Percentiles rank a stretch among this genome's conserved stretches.
Evolutionary conservation across 2,329 filamentous ascomycete genomes (phyloP).

Genomic region (Fusarium torreyae): DNA sequence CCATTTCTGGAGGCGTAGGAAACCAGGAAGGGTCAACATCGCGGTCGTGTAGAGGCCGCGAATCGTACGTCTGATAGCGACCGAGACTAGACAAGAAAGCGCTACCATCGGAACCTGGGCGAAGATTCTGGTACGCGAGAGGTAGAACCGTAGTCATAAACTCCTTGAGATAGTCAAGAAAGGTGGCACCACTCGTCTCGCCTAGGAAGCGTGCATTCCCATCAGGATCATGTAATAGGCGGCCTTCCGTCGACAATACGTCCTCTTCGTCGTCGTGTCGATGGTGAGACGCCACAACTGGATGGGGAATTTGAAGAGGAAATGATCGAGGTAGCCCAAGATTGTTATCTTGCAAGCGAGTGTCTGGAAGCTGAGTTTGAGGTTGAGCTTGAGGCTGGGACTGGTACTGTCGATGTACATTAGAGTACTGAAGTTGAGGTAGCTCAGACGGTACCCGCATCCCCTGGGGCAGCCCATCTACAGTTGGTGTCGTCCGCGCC

Average conservation of each 20-base stretch:
- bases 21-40: constrained; percentile 59
- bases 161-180: constrained; percentile 65
- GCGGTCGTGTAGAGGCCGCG: constrained; percentile 57
- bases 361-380: constrained; percentile 25
- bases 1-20: constrained; percentile 57
- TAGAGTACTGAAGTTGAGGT: constrained; percentile 35
- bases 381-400: constrained; percentile 18
- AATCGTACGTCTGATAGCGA: constrained; percentile 64
- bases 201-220: constrained; percentile 64
- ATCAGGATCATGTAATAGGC: constrained; percentile 61
- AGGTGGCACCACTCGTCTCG: constrained; percentile 65
- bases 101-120: constrained; percentile 43
- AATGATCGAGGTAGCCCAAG: constrained; percentile 22
- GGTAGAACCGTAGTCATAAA: constrained; percentile 61
- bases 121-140: constrained; percentile 50
- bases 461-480: constrained; percentile 16
- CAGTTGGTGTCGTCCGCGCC: constrained; percentile 21
- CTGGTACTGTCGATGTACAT: constrained; percentile 34
- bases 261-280: constrained; percentile 47
- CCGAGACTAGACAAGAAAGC: constrained; percentile 61
- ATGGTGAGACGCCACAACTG: constrained; percentile 13
- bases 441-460: constrained; percentile 21
- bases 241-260: constrained; percentile 54
- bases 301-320: constrained; percentile 14
- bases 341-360: constrained; percentile 23